These are phyloP conservation scores for Tulasnella sp. DNA, from an alignment of 768 basidiomycete genomes.

Conservation along the genomic window DNA sequence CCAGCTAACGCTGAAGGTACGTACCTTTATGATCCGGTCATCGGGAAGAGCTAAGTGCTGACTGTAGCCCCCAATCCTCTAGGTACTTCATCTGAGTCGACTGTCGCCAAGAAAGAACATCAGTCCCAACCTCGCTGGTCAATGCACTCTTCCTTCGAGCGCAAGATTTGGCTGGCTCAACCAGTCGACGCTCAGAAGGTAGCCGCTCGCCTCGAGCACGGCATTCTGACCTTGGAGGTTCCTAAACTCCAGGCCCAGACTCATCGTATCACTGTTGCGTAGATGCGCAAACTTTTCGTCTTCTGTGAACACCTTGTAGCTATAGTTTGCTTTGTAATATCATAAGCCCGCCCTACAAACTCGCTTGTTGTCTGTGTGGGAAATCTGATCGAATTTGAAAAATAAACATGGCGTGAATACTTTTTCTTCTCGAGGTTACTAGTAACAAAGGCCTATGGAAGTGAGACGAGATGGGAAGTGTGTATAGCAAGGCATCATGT, in stretches of 20 bases:
- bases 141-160: neutral
- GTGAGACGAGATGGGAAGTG: too few species aligned
- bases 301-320: too few species aligned
- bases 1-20: neutral
- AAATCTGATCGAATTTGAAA: too few species aligned
- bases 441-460: too few species aligned
- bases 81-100: neutral
- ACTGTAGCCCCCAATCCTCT: neutral
- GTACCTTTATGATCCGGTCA: neutral
- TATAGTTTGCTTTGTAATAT: too few species aligned
- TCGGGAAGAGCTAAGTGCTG: neutral
- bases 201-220: slow-evolving; percentile 20
- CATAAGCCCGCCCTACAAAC: too few species aligned
- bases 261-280: neutral
- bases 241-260: slow-evolving; percentile 14
- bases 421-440: too few species aligned
- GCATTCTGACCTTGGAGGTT: slow-evolving; percentile 20
- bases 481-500: too few species aligned
- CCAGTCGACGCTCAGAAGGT: slow-evolving; percentile 16
- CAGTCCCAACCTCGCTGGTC: neutral
- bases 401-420: too few species aligned
- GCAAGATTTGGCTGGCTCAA: slow-evolving; percentile 20
- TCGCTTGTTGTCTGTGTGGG: too few species aligned
- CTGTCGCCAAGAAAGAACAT: neutral
- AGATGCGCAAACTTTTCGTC: neutral